Evolutionary conservation across 805 yeast species (phyloP).

Genomic region (Lipomyces orientalis): DNA sequence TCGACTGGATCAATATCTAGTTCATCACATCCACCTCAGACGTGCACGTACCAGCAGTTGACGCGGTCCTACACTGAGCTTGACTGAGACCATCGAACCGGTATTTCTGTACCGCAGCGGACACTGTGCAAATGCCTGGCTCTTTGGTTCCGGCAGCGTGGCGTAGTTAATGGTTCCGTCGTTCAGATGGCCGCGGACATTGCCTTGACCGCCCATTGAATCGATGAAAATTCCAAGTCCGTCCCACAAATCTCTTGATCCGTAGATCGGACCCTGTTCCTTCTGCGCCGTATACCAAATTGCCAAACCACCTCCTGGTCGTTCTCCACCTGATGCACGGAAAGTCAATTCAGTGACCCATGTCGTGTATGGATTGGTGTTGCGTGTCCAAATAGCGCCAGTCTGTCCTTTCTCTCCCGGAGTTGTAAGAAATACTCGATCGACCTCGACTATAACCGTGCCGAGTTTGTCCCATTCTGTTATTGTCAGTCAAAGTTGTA

Average conservation of each 20-base stretch:
- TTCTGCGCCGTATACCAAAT: constrained; percentile 46
- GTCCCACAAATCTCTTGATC: constrained; percentile 49
- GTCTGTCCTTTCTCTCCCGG: constrained; percentile 38
- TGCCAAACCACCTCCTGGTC: constrained; percentile 48
- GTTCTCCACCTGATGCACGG: constrained; percentile 44
- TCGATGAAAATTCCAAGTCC: constrained; percentile 51
- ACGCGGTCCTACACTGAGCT: constrained; percentile 44
- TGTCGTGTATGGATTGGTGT: constrained; percentile 41
- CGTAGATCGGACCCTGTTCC: constrained; percentile 47
- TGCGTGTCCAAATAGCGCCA: constrained; percentile 47
- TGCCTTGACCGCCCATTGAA: constrained; percentile 41
- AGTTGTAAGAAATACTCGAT: constrained; percentile 38
- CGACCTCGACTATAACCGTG: constrained; percentile 34
- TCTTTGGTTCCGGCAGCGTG: constrained; percentile 38
- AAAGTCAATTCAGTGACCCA: constrained; percentile 47
- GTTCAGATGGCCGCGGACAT: constrained; percentile 49
- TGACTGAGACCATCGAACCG: constrained; percentile 42
- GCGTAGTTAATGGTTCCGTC: constrained; percentile 46
- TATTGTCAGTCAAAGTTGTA: not conserved
- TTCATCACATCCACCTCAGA: not conserved
- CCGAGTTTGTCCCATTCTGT: constrained; percentile 41
- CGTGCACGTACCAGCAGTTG: constrained; percentile 36
- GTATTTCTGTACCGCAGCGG: constrained; percentile 47
- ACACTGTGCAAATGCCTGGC: constrained; percentile 48
- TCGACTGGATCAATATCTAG: not conserved